Evolutionary conservation across 1,284 basidiomycete species (phyloP), one percentile per base, ranked within the genome.

Genomic region (Heterobasidion parviporum): DNA sequence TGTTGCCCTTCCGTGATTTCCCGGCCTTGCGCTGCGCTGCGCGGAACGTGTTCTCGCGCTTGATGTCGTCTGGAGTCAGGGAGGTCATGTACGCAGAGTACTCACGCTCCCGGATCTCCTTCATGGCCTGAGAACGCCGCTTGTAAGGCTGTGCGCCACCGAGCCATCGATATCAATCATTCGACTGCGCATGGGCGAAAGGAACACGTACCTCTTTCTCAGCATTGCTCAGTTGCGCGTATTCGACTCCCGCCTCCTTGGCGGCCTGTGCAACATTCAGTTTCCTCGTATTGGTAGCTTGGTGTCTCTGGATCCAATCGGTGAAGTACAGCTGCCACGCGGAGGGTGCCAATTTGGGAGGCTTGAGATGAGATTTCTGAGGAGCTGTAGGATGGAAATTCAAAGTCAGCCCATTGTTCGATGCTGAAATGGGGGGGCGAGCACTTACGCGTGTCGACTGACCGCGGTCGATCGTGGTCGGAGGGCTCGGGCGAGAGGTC

Each of bases 291-390:
- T 81, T 85, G 45, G 80, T 79, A 61, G 83, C 83, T 74, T 94
- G 94, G 70, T 94, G 92, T 66, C 86, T 83, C 70, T 90, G 87
- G 62, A 98, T 92, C 84, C 93, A 94, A 69, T 97, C 93, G 43
- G 92, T 94, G 71, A 98, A 97, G 74, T 94, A 98, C 54, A 98
- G 81, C 72, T 98, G 94, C 94, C 94, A 98, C 47, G 94, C 92
- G 6, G 92, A 95, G 6, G 92, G 93, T 12, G 94, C 92, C 65
- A 95, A 82, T 74, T 95, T 95, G 48, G 94, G 94, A 36, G 92
- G 93, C 57, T 87, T 87, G 57, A 97, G 77, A 32, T 79, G 70
- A 53, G 87, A 86, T 70, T 85, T 60, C 3, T 57, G 55, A 34
- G 59, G 56, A 44, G 49, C 62, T 58, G 38, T 8, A 38, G 16